phyloP scores from a whole-genome alignment of 169 alveolate species.

The Plasmodium berghei region DNA sequence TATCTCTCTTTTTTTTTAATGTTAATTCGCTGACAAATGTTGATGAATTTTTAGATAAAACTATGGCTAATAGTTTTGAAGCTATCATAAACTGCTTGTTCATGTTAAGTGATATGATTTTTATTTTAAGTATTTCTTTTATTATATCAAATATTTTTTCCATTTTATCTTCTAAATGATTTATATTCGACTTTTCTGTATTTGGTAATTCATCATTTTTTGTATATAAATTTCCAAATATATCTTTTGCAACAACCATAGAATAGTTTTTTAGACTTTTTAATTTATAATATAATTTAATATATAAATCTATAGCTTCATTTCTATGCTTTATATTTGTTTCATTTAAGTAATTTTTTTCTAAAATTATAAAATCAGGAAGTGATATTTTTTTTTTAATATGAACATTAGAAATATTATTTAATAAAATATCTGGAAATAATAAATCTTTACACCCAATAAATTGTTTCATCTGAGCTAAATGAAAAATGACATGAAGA shows the following conservation, averaged over 20 bases:
- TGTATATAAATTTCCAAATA: slow-evolving; percentile 63
- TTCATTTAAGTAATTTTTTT: slow-evolving; percentile 63
- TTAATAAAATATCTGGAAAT: slow-evolving; percentile 25
- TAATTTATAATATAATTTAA: slow-evolving; percentile 29
- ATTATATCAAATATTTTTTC: slow-evolving; percentile 38
- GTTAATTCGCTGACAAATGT: slow-evolving; percentile 44
- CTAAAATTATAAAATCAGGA: slow-evolving; percentile 42
- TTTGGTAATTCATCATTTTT: slow-evolving; percentile 22
- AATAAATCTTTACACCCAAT: slow-evolving; percentile 70
- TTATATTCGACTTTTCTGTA: neutral
- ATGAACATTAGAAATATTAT: slow-evolving; percentile 17
- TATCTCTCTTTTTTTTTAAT: neutral
- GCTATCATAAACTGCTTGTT: slow-evolving; percentile 61
- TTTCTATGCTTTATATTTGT: slow-evolving; percentile 46
- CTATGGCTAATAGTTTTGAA: slow-evolving; percentile 50
- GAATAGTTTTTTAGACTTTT: slow-evolving; percentile 28
- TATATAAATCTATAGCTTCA: slow-evolving; percentile 64
- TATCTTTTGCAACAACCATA: slow-evolving; percentile 63
- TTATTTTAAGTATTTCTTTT: slow-evolving; percentile 56
- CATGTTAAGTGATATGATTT: slow-evolving; percentile 36
- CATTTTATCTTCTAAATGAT: slow-evolving; percentile 4
- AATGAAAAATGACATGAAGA: slow-evolving; percentile 27
- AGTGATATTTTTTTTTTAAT: slow-evolving; percentile 36
- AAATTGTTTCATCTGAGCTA: slow-evolving; percentile 71
- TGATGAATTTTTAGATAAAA: slow-evolving; percentile 62